phyloP scores from a whole-genome alignment of 2,329 filamentous ascomycete species.

The Juglanconis sp. region DNA sequence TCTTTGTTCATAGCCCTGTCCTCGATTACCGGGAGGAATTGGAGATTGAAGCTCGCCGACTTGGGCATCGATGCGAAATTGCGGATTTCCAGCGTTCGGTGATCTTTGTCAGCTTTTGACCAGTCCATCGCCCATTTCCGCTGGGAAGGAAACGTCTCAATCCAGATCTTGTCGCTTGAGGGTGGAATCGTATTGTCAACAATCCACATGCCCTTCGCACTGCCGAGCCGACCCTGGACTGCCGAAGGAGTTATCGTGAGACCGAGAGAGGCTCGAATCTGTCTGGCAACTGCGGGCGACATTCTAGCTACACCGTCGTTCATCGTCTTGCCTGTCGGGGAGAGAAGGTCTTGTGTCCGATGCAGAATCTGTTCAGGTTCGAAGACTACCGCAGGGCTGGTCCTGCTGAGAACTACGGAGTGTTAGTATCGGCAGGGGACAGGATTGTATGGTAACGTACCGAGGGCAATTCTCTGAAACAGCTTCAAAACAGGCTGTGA shows the following conservation, averaged over 20 bases:
- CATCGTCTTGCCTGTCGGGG: conserved; percentile 47
- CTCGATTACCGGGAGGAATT: conserved; percentile 66
- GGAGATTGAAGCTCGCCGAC: conserved; percentile 59
- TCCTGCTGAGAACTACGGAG: conserved; percentile 48
- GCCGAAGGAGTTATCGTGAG: conserved; percentile 56
- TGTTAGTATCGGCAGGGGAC: not conserved
- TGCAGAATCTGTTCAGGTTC: conserved; percentile 44
- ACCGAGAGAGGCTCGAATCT: conserved; percentile 49
- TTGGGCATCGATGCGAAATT: conserved; percentile 38
- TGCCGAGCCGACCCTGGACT: conserved; percentile 68
- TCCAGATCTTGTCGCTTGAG: conserved; percentile 52
- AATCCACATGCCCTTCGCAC: conserved; percentile 75
- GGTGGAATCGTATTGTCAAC: conserved; percentile 47
- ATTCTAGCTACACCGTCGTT: conserved; percentile 66
- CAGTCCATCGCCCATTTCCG: conserved; percentile 61
- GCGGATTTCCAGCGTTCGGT: conserved; percentile 65
- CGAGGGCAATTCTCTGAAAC: conserved; percentile 55
- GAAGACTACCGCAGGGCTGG: conserved; percentile 44
- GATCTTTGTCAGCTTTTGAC: conserved; percentile 34
- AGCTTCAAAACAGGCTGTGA: conserved; percentile 51
- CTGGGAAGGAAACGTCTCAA: conserved; percentile 65
- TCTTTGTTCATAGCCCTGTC: conserved; percentile 49
- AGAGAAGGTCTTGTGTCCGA: conserved; percentile 34
- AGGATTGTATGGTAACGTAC: conserved; percentile 32
- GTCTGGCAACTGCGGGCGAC: conserved; percentile 55